Evolutionary conservation across 331 rosid species (phyloP).

Genomic region (Malus hybrid): DNA sequence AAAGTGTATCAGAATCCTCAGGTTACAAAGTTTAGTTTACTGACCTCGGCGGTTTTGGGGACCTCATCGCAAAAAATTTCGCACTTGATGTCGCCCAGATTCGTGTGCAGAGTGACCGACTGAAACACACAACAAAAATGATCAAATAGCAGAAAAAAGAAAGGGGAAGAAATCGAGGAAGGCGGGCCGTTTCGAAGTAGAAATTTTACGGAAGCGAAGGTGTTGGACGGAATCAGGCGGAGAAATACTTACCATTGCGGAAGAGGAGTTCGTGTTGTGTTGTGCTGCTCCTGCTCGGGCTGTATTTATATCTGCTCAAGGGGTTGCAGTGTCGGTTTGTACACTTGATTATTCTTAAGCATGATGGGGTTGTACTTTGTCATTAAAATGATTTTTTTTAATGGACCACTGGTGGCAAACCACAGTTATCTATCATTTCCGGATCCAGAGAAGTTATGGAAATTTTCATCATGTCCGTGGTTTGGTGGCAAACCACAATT

Average conservation of each 20-base stretch:
- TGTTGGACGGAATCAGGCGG: neutral
- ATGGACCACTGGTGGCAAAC: no score
- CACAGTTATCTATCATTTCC: no score
- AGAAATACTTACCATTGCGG: slow-evolving; percentile 4
- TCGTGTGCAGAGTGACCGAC: slow-evolving; percentile 91
- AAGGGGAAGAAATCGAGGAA: neutral
- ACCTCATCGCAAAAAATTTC: slow-evolving; percentile 93
- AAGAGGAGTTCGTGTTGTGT: neutral
- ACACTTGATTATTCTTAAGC: neutral
- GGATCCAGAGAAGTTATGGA: rapidly evolving
- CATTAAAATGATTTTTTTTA: no score
- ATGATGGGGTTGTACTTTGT: neutral
- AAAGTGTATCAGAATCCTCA: neutral
- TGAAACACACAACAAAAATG: slow-evolving; percentile 10
- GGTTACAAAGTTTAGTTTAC: neutral
- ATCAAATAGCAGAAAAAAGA: neutral
- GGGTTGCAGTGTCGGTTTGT: neutral
- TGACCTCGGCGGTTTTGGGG: slow-evolving; percentile 78
- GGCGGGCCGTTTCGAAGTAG: neutral
- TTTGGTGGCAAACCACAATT: no score
- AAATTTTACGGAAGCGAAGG: neutral
- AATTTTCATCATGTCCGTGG: no score
- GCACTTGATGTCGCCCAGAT: slow-evolving; percentile 93
- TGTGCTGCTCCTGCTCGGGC: neutral
- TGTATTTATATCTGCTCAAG: neutral